A percentile compares a stretch with the other conserved stretches of the same genome.
Evolutionary conservation across 192 early-diverging fungal genomes (phyloP).

Genomic region (Backusella circina): DNA sequence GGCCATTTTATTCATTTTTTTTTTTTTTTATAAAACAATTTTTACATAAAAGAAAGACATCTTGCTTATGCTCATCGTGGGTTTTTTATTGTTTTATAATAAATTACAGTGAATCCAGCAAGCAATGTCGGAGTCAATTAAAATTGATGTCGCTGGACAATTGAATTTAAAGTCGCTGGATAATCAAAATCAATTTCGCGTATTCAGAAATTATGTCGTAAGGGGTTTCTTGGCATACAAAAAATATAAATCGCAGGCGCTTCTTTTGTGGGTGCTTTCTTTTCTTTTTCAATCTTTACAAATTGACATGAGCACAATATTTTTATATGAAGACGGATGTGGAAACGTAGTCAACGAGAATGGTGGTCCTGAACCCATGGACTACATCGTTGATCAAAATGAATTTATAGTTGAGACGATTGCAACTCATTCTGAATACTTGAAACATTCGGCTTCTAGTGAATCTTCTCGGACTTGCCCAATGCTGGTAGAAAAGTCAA

Average conservation of each 20-base stretch:
- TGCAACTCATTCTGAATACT: conserved; percentile 2
- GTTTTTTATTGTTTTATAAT: too few relatives aligned
- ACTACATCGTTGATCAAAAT: conserved; percentile 17
- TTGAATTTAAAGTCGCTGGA: too few relatives aligned
- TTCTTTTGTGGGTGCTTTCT: background rate
- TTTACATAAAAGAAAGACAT: too few relatives aligned
- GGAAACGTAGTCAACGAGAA: conserved; percentile 5
- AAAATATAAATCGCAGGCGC: background rate
- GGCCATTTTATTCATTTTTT: too few relatives aligned
- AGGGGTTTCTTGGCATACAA: background rate
- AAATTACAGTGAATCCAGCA: too few relatives aligned
- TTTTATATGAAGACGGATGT: conserved; percentile 20
- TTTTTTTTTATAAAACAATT: too few relatives aligned
- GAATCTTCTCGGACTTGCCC: background rate
- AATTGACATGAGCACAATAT: conserved; percentile 8
- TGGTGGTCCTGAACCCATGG: conserved; percentile 17
- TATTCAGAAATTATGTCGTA: too few relatives aligned
- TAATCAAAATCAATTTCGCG: too few relatives aligned
- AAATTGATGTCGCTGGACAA: too few relatives aligned
- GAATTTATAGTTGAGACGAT: conserved; percentile 1
- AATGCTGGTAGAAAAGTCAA: background rate
- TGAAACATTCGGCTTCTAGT: background rate
- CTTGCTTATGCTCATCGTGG: too few relatives aligned
- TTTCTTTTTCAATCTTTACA: background rate
- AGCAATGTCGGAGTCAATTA: too few relatives aligned